Evolutionary conservation across 257 asterid species (phyloP).

Genomic region (Leptodermis oblonga): DNA sequence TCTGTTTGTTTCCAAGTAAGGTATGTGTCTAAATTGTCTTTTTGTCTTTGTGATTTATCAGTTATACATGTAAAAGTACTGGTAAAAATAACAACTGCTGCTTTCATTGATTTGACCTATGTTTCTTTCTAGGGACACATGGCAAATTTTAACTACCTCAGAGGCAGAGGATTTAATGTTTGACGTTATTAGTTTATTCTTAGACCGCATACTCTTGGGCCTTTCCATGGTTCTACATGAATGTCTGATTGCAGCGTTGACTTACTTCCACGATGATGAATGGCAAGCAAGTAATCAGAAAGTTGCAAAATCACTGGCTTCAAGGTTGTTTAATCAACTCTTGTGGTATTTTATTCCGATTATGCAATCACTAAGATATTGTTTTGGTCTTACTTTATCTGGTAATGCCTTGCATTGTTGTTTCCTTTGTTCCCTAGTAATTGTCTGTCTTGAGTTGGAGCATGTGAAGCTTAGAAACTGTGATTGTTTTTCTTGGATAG

Average conservation of each 20-base stretch:
- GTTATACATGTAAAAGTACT: background rate
- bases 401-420: background rate
- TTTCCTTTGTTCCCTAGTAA: background rate
- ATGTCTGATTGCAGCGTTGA: constrained; percentile 49
- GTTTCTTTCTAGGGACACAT: constrained; percentile 40
- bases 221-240: constrained; percentile 49
- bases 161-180: constrained; percentile 74
- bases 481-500: background rate
- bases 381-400: background rate
- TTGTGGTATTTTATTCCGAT: background rate
- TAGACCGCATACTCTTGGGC: constrained; percentile 78
- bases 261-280: constrained; percentile 59
- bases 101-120: constrained; percentile 4
- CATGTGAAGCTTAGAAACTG: background rate
- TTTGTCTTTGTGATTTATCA: background rate
- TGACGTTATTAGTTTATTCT: constrained; percentile 52
- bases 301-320: constrained; percentile 56
- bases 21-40: constrained; percentile 25
- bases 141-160: constrained; percentile 38
- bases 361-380: background rate
- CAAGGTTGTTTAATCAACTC: constrained; percentile 45
- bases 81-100: background rate
- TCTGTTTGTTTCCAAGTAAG: constrained; percentile 58
- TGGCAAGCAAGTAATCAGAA: constrained; percentile 59
- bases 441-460: background rate